Percentiles rank a stretch among this genome's conserved stretches.
Evolutionary conservation across 768 basidiomycete genomes (phyloP).

Genomic region (Mycena rebaudengoi): DNA sequence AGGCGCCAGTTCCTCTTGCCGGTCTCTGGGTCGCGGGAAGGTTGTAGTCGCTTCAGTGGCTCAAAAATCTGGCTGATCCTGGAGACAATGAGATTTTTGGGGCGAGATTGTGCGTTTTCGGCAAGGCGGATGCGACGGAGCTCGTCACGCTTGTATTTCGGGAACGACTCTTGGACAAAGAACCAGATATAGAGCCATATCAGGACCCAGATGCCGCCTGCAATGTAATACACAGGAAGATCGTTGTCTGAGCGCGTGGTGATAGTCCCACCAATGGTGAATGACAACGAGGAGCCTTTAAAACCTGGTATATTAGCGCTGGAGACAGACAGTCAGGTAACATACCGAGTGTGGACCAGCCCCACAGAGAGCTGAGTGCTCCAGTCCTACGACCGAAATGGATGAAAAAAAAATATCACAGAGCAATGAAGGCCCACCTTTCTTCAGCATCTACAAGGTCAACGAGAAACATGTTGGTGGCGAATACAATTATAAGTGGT

Average conservation of each 20-base stretch:
- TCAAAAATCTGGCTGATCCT: not conserved
- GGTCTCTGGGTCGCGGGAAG: not conserved
- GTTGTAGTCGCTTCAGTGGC: conserved; percentile 2
- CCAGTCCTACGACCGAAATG: not conserved
- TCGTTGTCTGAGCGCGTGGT: conserved; percentile 3
- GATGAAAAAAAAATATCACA: not conserved
- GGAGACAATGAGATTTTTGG: too few relatives aligned
- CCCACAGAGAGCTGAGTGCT: conserved; percentile 17
- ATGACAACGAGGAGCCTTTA: conserved; percentile 17
- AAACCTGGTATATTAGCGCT: too few relatives aligned
- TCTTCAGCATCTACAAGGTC: conserved; percentile 14
- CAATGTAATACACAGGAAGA: conserved; percentile 8
- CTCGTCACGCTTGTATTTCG: conserved; percentile 19
- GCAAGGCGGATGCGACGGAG: not conserved
- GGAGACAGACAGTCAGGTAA: not conserved
- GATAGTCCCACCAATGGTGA: conserved; percentile 18
- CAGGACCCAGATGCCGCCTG: conserved; percentile 1
- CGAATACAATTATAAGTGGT: conserved; percentile 14
- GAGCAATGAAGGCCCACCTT: conserved; percentile 1
- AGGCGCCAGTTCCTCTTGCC: conserved; percentile 11
- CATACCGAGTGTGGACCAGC: conserved; percentile 16
- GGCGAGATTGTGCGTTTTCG: not conserved
- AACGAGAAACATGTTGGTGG: conserved; percentile 15
- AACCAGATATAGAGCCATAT: not conserved
- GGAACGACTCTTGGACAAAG: conserved; percentile 17